These are phyloP conservation scores for Suhomyces maxii DNA, from an alignment of 1,139 yeast genomes.

Conservation along the genomic window DNA sequence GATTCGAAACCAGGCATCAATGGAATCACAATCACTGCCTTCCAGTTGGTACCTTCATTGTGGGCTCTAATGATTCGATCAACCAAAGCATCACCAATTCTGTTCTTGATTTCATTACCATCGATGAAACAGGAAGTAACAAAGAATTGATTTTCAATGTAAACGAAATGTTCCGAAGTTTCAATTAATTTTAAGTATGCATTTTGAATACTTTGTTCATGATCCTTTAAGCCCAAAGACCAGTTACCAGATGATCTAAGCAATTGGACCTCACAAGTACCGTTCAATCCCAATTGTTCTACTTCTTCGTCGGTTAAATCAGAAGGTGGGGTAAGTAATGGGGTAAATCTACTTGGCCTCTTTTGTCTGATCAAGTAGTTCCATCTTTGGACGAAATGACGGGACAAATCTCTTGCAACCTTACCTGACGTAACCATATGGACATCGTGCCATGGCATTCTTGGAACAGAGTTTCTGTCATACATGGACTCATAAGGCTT, in stretches of 20 bases:
- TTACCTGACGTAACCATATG: constrained; percentile 97
- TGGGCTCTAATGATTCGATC: constrained; percentile 91
- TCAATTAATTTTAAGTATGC: constrained; percentile 91
- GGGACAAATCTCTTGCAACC: constrained; percentile 85
- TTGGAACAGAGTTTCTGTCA: constrained; percentile 74
- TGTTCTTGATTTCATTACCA: constrained; percentile 80
- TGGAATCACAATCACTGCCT: constrained; percentile 88
- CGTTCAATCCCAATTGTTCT: constrained; percentile 60
- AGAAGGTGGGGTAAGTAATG: constrained; percentile 88
- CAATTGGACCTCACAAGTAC: constrained; percentile 91
- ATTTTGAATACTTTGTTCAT: constrained; percentile 87
- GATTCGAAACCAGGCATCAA: constrained; percentile 98
- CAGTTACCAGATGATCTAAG: constrained; percentile 87
- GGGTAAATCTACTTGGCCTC: constrained; percentile 91
- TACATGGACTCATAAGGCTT: constrained; percentile 92
- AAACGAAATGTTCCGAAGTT: constrained; percentile 87
- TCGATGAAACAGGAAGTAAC: constrained; percentile 85
- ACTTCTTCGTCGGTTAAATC: constrained; percentile 78
- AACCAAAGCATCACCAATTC: constrained; percentile 94
- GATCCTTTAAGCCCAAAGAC: constrained; percentile 85
- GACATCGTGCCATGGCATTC: constrained; percentile 99
- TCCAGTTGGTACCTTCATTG: constrained; percentile 76
- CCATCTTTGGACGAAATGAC: constrained; percentile 98
- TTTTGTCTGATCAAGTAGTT: constrained; percentile 89
- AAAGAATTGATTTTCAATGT: constrained; percentile 93